Evolutionary conservation across 225 moss, liverwort and hornwort genomes (phyloP).

Genomic region (Antitrichia curtipendula): DNA sequence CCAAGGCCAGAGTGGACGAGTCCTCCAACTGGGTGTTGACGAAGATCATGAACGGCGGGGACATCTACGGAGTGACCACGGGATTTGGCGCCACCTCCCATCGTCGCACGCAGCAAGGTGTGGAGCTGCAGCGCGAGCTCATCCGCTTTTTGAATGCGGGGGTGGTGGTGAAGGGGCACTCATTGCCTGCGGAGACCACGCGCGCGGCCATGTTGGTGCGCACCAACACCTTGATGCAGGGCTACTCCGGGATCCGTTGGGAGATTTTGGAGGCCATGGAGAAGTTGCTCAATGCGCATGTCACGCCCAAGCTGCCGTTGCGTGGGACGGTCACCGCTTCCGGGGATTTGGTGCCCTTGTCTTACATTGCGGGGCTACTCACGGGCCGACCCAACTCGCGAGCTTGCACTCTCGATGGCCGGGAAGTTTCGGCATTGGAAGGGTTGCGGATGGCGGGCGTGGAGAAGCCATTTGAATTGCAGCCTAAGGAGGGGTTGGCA

Average conservation of each 20-base stretch:
- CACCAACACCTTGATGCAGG: slow-evolving; percentile 36
- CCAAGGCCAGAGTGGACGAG: slow-evolving; percentile 7
- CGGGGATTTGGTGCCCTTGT: slow-evolving; percentile 27
- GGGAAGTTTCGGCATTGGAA: background rate
- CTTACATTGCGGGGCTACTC: slow-evolving; percentile 19
- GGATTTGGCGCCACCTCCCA: slow-evolving; percentile 16
- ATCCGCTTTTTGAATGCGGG: slow-evolving; percentile 20
- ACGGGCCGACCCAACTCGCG: background rate
- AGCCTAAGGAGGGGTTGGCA: background rate
- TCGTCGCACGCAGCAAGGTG: slow-evolving; percentile 16
- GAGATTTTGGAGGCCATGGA: slow-evolving; percentile 28
- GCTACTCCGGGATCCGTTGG: slow-evolving; percentile 40
- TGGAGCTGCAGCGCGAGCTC: slow-evolving; percentile 2
- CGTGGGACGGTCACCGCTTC: slow-evolving; percentile 35
- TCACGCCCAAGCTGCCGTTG: slow-evolving; percentile 37
- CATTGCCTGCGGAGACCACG: background rate
- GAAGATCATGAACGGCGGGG: background rate
- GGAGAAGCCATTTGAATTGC: background rate
- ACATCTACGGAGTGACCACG: background rate
- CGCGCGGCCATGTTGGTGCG: slow-evolving; percentile 35
- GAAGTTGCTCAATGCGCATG: slow-evolving; percentile 30
- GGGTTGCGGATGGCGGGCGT: background rate
- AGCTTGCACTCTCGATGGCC: background rate
- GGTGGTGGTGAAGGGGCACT: slow-evolving; percentile 3
- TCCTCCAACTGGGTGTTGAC: background rate